phyloP scores from a whole-genome alignment of 805 yeast species.

The Kuraishia borneana region DNA sequence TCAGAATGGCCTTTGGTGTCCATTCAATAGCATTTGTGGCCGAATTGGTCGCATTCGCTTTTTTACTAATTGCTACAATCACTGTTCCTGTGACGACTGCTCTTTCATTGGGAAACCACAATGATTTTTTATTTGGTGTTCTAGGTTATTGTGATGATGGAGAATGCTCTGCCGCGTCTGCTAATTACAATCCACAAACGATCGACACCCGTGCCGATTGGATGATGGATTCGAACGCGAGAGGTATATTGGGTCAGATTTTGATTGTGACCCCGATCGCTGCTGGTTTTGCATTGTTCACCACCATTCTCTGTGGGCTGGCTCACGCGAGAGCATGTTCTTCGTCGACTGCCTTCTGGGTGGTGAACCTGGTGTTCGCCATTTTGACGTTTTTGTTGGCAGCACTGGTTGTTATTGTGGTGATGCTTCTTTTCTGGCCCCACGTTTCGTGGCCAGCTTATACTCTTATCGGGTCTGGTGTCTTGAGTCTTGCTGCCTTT shows the following conservation, averaged over 20 bases:
- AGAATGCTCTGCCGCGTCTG: constrained; percentile 32
- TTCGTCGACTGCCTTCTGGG: constrained; percentile 17
- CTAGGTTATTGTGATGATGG: constrained; percentile 48
- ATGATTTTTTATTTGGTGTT: constrained; percentile 41
- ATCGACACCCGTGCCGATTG: constrained; percentile 30
- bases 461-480: constrained; percentile 60
- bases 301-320: constrained; percentile 24
- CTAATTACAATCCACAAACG: constrained; percentile 22
- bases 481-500: constrained; percentile 36
- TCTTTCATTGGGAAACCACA: constrained; percentile 38
- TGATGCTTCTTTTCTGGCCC: constrained; percentile 51
- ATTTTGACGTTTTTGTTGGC: constrained; percentile 42
- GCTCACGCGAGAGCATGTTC: constrained; percentile 15
- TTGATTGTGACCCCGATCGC: constrained; percentile 58
- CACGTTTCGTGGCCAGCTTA: constrained; percentile 62
- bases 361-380: constrained; percentile 32
- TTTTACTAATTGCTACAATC: constrained; percentile 48
- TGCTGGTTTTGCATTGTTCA: constrained; percentile 45
- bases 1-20: constrained; percentile 1
- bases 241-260: constrained; percentile 42
- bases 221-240: constrained; percentile 31
- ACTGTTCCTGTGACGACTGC: constrained; percentile 46
- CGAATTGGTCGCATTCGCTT: constrained; percentile 45
- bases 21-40: constrained; percentile 26
- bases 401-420: constrained; percentile 41